Percentiles rank a stretch among this genome's conserved stretches.
Conservation (phyloP, 805 yeast genomes). For the Sungouiozyma intestinalis region DNA sequence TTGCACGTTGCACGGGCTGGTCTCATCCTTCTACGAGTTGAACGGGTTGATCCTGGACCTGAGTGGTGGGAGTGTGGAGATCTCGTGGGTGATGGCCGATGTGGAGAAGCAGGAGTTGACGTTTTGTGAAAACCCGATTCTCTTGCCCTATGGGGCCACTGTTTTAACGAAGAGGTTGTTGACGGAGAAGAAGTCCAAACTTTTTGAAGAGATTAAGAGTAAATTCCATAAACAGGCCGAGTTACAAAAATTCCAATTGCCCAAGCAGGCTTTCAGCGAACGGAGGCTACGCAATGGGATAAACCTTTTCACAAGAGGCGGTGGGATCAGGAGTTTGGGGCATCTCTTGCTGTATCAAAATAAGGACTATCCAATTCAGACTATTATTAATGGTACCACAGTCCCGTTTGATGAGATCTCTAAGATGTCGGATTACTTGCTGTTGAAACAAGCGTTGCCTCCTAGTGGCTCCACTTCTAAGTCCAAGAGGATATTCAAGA, state of each 20-base stretch:
- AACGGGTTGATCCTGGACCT: constrained; percentile 63
- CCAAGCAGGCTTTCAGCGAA: constrained; percentile 38
- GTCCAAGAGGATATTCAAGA: constrained; percentile 42
- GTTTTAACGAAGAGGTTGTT: constrained; percentile 47
- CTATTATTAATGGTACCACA: constrained; percentile 60
- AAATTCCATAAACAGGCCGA: constrained; percentile 40
- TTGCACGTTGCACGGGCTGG: constrained; percentile 64
- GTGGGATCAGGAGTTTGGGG: constrained; percentile 65
- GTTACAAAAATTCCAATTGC: constrained; percentile 38
- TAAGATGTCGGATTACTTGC: constrained; percentile 40
- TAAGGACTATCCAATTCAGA: constrained; percentile 54
- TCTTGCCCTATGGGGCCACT: constrained; percentile 68
- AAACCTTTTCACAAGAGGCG: constrained; percentile 59
- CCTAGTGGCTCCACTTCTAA: neutral
- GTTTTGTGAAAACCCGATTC: constrained; percentile 47
- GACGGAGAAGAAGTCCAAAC: constrained; percentile 37
- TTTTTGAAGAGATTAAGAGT: constrained; percentile 44
- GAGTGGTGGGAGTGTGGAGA: constrained; percentile 61
- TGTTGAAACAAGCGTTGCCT: constrained; percentile 41
- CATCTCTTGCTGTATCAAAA: constrained; percentile 43
- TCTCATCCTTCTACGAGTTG: constrained; percentile 56
- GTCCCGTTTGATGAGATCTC: constrained; percentile 44
- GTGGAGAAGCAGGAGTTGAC: constrained; percentile 22
- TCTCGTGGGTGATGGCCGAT: constrained; percentile 56
- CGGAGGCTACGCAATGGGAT: constrained; percentile 51